phyloP scores from a whole-genome alignment of 805 yeast species.

The Candida nonsorbophila region DNA sequence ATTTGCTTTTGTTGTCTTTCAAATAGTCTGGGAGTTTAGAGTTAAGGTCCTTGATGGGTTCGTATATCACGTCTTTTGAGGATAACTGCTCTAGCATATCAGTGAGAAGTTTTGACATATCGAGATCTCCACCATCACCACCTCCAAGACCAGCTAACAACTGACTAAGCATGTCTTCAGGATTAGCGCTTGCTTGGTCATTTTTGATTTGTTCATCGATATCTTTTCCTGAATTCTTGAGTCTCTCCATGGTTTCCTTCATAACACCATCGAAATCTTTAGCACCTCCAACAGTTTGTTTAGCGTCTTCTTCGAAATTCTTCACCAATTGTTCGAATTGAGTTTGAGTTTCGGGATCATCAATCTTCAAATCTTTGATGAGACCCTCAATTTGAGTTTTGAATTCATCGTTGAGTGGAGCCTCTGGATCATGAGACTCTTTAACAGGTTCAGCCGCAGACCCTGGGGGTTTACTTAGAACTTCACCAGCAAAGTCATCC shows the following conservation, averaged over 20 bases:
- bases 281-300: slow-evolving; percentile 25
- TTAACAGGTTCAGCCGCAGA: slow-evolving; percentile 16
- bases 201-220: slow-evolving; percentile 57
- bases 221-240: slow-evolving; percentile 69
- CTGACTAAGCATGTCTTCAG: slow-evolving; percentile 57
- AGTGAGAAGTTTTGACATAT: slow-evolving; percentile 56
- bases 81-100: slow-evolving; percentile 80
- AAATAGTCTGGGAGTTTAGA: slow-evolving; percentile 71
- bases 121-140: slow-evolving; percentile 43
- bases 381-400: slow-evolving; percentile 35
- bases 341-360: slow-evolving; percentile 47
- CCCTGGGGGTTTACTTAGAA: slow-evolving; percentile 59
- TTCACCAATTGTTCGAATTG: slow-evolving; percentile 47
- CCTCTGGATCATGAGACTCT: slow-evolving; percentile 16
- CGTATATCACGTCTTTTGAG: slow-evolving; percentile 80
- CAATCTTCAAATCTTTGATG: slow-evolving; percentile 42
- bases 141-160: slow-evolving; percentile 46
- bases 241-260: slow-evolving; percentile 71
- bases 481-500: slow-evolving; percentile 78
- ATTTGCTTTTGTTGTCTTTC: slow-evolving; percentile 40
- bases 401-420: slow-evolving; percentile 27
- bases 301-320: slow-evolving; percentile 33
- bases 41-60: slow-evolving; percentile 79
- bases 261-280: slow-evolving; percentile 67
- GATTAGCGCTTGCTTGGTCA: slow-evolving; percentile 34